Evolutionary conservation across 1,139 yeast genomes (phyloP), one percentile per base, ranked within the genome.

Genomic region (Keqinozyma sinolaborantium): DNA sequence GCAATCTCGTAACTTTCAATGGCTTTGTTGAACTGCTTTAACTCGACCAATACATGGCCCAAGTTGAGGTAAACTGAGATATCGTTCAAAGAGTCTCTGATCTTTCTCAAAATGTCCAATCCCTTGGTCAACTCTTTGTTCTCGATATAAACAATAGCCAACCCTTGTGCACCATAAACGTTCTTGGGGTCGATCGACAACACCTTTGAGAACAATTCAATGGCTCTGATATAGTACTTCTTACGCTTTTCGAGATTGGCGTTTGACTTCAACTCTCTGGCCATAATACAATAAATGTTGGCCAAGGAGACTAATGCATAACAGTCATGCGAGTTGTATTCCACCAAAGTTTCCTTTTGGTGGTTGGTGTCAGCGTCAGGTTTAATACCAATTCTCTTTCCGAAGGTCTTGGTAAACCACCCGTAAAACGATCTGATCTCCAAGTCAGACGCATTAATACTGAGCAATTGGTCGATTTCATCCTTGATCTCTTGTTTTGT

Each of bases 141-240:
- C 48, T 90, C 97, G 14, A 95, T 95, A 56, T 87, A 84, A 8
- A 90, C 79, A 33, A 92, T 88, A 2, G 97, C 98, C 41, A 94
- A 72, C 32, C 99, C 99, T 58, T 92, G 98, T 1, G 98, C 98
- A 2, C 97, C 99, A 61, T 83, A 92, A 1, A 92, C 95, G 54
- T 92, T 87, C 44, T 75, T 70, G 4, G 92, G 77, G 59, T 92
- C 98, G 23, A 88, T 66, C 30, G 84, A 81, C 36, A 94, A 65
- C 1, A 88, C 97, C 58, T 92, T 92, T 47, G 88, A 84, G 55
- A 81, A 92, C 35, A 90, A 66, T 56, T 92, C 97, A 14, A 90
- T 84, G 11, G 97, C 96, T 58, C 95, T 78, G 30, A 82, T 69
- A 51, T 83, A 90, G 36, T 88, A 83, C 44, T 83, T 85, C 45